Conservation (phyloP, 345 rosid species). For the Corchorus capsularis region DNA sequence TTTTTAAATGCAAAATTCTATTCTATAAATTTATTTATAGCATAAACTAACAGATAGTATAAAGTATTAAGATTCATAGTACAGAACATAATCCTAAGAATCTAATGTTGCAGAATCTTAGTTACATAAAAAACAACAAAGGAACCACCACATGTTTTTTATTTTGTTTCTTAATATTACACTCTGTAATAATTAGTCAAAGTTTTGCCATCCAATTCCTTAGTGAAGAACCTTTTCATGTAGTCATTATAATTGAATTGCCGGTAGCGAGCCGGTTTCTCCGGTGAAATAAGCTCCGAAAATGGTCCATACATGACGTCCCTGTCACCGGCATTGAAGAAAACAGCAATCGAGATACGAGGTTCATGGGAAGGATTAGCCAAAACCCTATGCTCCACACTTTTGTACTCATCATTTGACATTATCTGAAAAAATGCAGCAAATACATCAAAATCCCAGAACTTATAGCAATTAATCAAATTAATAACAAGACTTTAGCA, state of each 20-base stretch:
- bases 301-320: constrained; percentile 42
- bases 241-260: constrained; percentile 37
- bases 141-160: neutral
- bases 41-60: too few relatives aligned
- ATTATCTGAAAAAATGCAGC: constrained; percentile 35
- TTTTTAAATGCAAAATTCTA: too few relatives aligned
- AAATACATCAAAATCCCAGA: neutral
- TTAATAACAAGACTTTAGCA: neutral
- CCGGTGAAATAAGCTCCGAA: constrained; percentile 37
- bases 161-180: neutral
- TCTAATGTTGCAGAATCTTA: neutral
- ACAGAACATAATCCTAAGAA: neutral
- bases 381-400: constrained; percentile 52
- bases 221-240: constrained; percentile 38
- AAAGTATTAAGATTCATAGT: too few relatives aligned
- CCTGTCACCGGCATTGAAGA: constrained; percentile 37
- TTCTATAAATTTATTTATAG: too few relatives aligned
- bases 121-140: neutral
- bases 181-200: constrained; percentile 36
- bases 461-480: neutral
- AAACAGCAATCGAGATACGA: constrained; percentile 41
- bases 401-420: constrained; percentile 50
- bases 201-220: constrained; percentile 48
- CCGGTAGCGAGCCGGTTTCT: constrained; percentile 41
- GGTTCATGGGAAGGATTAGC: constrained; percentile 42